Base-by-base conservation (phyloP, 192 early-diverging fungal species). In the Umbelopsis vinacea region DNA sequence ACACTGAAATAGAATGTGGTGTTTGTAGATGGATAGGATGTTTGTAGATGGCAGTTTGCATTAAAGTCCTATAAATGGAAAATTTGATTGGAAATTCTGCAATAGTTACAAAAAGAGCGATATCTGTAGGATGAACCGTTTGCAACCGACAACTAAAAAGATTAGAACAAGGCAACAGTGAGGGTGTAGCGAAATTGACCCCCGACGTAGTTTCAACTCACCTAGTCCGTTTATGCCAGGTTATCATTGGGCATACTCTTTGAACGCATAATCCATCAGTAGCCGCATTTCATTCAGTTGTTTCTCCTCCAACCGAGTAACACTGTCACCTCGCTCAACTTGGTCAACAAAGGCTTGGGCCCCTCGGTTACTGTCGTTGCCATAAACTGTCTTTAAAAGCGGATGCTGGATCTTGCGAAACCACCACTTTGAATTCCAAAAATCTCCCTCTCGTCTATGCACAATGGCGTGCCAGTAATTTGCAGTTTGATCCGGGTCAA, bases 391-490 rank as follows among this genome's bases (percentile, higher is more conserved):
- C 57, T 63, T 63, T 12, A 63, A 26, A 11, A 63, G 57, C 57
- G 57, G 57, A 26, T 63, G 57, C 33, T 35, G 57, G 26, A 63
- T 63, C 57, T 63, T 63, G 26, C 57, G 26, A 35, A 63, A 63
- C 69, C 69, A 71, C 37, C 50, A 71, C 29, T 71, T 71, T 24
- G 24, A 35, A 38, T 71, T 71, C 69, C 69, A 71, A 22, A 54
- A 71, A 52, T 71, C 69, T 10, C 69, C 69, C 45, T 71, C 69
- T 46, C 69, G 47, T 40, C 47, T 40, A 55, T 71, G 69, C 14
- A 71, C 52, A n/a, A 71, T 40, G 1, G 69, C 69, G 29, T 71
- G 47, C 50, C 37, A 52, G 12, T 52, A 45, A n/a, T 71, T 55
- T 35, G 69, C 69, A 29, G 53, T 55, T 22, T 43, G 46, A 1